phyloP scores from a whole-genome alignment of 257 asterid genomes.

The Salvia splendens region DNA sequence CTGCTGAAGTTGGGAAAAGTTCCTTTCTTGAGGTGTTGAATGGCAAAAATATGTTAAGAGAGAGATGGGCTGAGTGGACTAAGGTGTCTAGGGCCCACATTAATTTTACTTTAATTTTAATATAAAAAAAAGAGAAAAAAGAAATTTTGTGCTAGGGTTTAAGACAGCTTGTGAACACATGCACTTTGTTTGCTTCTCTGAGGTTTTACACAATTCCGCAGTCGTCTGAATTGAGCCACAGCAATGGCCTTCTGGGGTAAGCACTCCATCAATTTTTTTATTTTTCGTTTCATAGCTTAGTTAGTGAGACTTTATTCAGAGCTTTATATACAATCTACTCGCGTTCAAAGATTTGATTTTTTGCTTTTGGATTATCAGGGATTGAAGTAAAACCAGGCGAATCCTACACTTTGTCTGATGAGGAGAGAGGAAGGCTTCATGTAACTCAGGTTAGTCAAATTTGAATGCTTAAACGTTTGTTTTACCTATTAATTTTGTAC shows the following conservation, averaged over 20 bases:
- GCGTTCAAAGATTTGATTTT: neutral
- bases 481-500: neutral
- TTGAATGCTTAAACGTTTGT: neutral
- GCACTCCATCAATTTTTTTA: too few relatives aligned
- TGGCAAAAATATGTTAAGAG: too few relatives aligned
- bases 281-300: too few relatives aligned
- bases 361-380: conserved; percentile 42
- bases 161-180: neutral
- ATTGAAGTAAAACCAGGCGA: conserved; percentile 73
- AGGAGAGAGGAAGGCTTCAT: conserved; percentile 69
- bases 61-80: too few relatives aligned
- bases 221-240: conserved; percentile 10
- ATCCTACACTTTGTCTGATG: conserved; percentile 53
- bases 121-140: neutral
- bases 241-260: conserved; percentile 56
- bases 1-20: too few relatives aligned
- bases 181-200: conserved; percentile 18
- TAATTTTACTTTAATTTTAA: too few relatives aligned
- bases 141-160: conserved; percentile 36
- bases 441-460: conserved; percentile 68
- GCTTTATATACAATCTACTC: neutral
- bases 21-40: too few relatives aligned
- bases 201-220: conserved; percentile 42
- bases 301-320: too few relatives aligned
- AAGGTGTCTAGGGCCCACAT: too few relatives aligned